Evolutionary conservation across 2,329 filamentous ascomycete species (phyloP).

Genomic region (Trichoderma sp.): DNA sequence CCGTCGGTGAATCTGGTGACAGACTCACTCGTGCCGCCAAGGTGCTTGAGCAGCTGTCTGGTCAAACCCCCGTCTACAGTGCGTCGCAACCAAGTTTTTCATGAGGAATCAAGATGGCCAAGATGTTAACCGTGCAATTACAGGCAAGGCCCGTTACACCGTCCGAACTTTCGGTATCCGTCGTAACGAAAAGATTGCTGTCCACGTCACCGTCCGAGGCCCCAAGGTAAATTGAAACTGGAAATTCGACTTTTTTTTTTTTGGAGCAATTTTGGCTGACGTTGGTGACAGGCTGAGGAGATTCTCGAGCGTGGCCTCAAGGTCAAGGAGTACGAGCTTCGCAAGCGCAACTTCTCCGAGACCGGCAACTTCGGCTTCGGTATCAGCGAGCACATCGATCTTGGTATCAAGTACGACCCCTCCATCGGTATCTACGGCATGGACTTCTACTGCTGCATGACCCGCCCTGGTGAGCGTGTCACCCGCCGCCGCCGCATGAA

Average conservation of each 20-base stretch:
- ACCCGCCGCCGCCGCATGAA: conserved; percentile 90
- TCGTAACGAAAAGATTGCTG: conserved; percentile 99
- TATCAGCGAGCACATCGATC: conserved; percentile 99
- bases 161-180: conserved; percentile 99
- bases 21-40: conserved; percentile 99
- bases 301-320: conserved; percentile 99
- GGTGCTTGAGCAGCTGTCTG: conserved; percentile 98
- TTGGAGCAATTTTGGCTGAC: not conserved
- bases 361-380: conserved; percentile 99
- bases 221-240: conserved; percentile 55
- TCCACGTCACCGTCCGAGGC: conserved; percentile 98
- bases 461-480: conserved; percentile 96
- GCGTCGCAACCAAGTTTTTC: conserved; percentile 37
- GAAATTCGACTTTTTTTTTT: not conserved
- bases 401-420: conserved; percentile 99
- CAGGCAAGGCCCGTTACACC: conserved; percentile 99
- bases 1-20: conserved; percentile 99
- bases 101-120: not conserved
- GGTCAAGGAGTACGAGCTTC: conserved; percentile 99
- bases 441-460: conserved; percentile 99
- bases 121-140: not conserved
- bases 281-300: conserved; percentile 72
- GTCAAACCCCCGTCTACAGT: conserved; percentile 99
- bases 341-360: conserved; percentile 99
- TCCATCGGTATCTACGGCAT: conserved; percentile 99